Evolutionary conservation across 2,329 filamentous ascomycete genomes (phyloP).

Genomic region (Fusarium continuum): DNA sequence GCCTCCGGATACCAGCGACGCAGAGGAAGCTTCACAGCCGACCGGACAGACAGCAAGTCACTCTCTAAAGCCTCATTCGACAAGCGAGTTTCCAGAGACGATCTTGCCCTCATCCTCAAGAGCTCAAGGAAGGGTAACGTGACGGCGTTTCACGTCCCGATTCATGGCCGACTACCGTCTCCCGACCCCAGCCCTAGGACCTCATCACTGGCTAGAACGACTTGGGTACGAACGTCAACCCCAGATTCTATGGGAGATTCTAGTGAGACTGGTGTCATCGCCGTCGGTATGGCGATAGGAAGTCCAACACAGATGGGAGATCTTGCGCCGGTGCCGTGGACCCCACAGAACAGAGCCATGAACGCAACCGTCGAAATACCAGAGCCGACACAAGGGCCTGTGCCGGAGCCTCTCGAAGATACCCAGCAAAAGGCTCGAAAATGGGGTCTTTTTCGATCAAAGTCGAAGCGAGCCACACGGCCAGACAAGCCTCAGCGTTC

Average conservation of each 20-base stretch:
- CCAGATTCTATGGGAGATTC: conserved; percentile 54
- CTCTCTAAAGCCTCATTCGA: conserved; percentile 35
- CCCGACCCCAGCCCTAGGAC: conserved; percentile 54
- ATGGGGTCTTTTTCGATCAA: conserved; percentile 66
- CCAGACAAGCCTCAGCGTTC: conserved; percentile 36
- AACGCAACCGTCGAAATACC: conserved; percentile 34
- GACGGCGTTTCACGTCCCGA: conserved; percentile 53
- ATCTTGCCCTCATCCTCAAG: conserved; percentile 48
- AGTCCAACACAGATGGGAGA: conserved; percentile 65
- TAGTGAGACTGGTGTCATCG: conserved; percentile 46
- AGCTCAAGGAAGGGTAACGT: conserved; percentile 46
- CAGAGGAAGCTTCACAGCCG: conserved; percentile 38
- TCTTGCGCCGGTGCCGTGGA: conserved; percentile 41
- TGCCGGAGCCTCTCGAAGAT: conserved; percentile 28
- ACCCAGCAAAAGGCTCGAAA: conserved; percentile 61
- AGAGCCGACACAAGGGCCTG: conserved; percentile 24
- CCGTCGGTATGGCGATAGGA: conserved; percentile 78
- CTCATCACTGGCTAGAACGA: conserved; percentile 42
- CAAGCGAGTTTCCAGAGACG: conserved; percentile 58
- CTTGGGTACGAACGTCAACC: conserved; percentile 53
- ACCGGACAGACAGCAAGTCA: conserved; percentile 26
- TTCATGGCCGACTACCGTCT: conserved; percentile 54
- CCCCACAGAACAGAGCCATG: conserved; percentile 42
- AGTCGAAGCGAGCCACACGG: conserved; percentile 45
- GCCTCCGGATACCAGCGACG: conserved; percentile 34